Percentiles rank a stretch among this genome's conserved stretches.
Conservation (phyloP, 306 rosid genomes). For the Vicia sativa region DNA sequence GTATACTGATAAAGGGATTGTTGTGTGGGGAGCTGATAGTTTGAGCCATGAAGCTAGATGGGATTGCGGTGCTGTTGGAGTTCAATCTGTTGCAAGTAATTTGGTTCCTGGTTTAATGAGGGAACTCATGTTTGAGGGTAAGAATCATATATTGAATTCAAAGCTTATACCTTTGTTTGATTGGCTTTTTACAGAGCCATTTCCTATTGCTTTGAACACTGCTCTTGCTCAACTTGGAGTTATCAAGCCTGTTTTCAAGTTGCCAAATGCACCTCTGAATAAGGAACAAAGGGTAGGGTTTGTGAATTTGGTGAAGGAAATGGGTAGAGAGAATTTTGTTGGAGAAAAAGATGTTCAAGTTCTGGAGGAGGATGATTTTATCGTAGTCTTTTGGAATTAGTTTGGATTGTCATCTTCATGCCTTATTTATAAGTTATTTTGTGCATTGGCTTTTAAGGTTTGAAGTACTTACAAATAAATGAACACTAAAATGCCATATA, state of each 20-base stretch:
- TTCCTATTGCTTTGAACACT: no score
- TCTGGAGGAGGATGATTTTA: slow-evolving; percentile 57
- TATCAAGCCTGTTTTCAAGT: no score
- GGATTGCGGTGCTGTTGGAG: slow-evolving; percentile 81
- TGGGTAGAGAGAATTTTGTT: slow-evolving; percentile 65
- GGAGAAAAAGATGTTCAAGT: slow-evolving; percentile 63
- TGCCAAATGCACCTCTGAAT: no score
- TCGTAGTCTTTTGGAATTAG: slow-evolving; percentile 8
- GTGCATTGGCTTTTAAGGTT: no score
- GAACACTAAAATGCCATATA: no score
- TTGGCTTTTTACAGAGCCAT: no score
- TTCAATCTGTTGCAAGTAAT: slow-evolving; percentile 70
- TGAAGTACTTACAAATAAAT: neutral
- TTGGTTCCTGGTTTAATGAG: slow-evolving; percentile 70
- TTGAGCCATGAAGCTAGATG: slow-evolving; percentile 83
- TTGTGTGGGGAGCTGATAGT: slow-evolving; percentile 77
- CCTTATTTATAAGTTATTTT: slow-evolving; percentile 3
- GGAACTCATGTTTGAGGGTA: slow-evolving; percentile 60
- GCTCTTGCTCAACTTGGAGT: no score
- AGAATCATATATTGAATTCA: no score
- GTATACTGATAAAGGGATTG: slow-evolving; percentile 58
- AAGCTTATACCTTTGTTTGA: no score
- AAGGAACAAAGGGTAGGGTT: no score
- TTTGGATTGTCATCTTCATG: neutral
- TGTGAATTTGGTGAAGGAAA: no score